Evolutionary conservation across 2,329 filamentous ascomycete genomes (phyloP).

Genomic region (Diplodia intermedia): DNA sequence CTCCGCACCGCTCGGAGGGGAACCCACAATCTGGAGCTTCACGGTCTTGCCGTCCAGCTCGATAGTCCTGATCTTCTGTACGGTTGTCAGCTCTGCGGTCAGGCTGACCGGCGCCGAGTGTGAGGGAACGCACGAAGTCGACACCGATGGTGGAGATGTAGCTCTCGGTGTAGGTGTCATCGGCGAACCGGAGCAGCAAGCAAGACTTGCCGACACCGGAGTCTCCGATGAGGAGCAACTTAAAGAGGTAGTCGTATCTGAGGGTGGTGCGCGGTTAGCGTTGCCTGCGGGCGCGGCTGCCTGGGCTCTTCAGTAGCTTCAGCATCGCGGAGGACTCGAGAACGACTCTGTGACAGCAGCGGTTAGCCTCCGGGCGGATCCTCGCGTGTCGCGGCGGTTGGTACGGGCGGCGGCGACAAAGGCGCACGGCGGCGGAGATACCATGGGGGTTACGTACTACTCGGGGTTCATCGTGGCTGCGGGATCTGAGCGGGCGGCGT

Average conservation of each 20-base stretch:
- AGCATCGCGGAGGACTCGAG: conserved; percentile 5
- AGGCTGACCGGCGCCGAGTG: conserved; percentile 30
- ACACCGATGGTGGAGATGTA: conserved; percentile 99
- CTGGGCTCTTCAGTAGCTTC: conserved; percentile 17
- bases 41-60: conserved; percentile 99
- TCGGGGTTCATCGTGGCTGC: conserved; percentile 82
- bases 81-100: conserved; percentile 43
- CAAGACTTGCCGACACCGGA: conserved; percentile 99
- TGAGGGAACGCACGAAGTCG: conserved; percentile 79
- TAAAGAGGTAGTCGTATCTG: conserved; percentile 99
- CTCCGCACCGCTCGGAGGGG: conserved; percentile 31
- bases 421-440: conserved; percentile 33
- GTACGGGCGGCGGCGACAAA: conserved; percentile 25
- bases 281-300: conserved; percentile 12
- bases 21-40: conserved; percentile 95
- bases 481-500: conserved; percentile 30
- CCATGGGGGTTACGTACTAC: conserved; percentile 70
- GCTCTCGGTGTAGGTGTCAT: conserved; percentile 98
- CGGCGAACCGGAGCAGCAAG: conserved; percentile 94
- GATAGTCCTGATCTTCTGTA: conserved; percentile 98
- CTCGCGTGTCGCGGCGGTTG: conserved; percentile 6
- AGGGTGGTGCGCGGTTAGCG: conserved; percentile 29
- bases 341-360: conserved; percentile 22
- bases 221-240: conserved; percentile 99
- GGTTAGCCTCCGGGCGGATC: conserved; percentile 16